Conservation (phyloP, 129 eudicot genomes). For the Sambucus nigra region DNA sequence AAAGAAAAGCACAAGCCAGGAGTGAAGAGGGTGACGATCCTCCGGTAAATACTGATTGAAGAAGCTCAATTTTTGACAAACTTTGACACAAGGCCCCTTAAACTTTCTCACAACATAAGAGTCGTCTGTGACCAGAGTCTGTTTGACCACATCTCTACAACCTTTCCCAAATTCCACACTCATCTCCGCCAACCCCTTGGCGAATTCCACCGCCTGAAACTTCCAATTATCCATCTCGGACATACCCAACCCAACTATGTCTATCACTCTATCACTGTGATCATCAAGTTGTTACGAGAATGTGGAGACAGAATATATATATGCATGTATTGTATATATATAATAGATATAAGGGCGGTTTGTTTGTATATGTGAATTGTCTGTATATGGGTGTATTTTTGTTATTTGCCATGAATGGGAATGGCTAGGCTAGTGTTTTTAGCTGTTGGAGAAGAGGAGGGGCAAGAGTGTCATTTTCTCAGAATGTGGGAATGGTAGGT, state of each 20-base stretch:
- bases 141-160: constrained; percentile 73
- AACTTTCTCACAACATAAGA: constrained; percentile 49
- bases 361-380: neutral
- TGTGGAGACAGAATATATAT: constrained; percentile 25
- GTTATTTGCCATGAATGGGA: neutral
- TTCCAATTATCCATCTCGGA: too few relatives aligned
- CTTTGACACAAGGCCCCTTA: constrained; percentile 35
- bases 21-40: constrained; percentile 80
- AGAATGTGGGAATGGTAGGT: too few relatives aligned
- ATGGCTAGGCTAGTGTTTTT: too few relatives aligned
- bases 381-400: too few relatives aligned
- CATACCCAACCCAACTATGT: too few relatives aligned
- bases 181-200: constrained; percentile 85
- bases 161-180: constrained; percentile 83
- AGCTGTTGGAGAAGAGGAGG: neutral
- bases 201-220: constrained; percentile 74
- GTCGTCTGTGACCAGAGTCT: constrained; percentile 67
- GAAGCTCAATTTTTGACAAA: constrained; percentile 39
- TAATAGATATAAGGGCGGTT: neutral
- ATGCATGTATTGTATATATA: neutral
- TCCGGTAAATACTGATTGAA: constrained; percentile 72
- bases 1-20: constrained; percentile 59
- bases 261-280: too few relatives aligned
- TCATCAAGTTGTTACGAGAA: too few relatives aligned
- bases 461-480: neutral